Percentiles rank a stretch among this genome's conserved stretches.
Evolutionary conservation across 495 filamentous ascomycete genomes (phyloP).

Genomic region (Lepraria neglecta): DNA sequence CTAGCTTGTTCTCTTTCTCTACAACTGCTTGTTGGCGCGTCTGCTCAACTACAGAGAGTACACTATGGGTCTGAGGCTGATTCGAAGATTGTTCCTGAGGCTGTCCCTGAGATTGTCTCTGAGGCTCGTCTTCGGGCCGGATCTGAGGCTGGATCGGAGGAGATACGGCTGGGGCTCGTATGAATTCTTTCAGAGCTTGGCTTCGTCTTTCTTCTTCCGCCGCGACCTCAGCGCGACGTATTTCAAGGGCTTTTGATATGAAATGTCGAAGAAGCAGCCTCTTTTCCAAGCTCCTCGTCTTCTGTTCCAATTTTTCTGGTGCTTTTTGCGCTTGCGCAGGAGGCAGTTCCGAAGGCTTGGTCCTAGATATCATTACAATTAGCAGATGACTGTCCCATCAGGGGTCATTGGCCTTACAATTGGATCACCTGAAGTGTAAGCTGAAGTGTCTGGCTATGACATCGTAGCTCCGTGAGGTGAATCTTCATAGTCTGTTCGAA

Average conservation of each 20-base stretch:
- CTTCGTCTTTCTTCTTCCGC: background rate
- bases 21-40: conserved; percentile 14
- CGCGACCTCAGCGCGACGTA: conserved; percentile 10
- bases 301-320: conserved; percentile 5
- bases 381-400: background rate
- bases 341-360: background rate
- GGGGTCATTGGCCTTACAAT: background rate
- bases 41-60: conserved; percentile 12
- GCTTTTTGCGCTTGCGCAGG: background rate
- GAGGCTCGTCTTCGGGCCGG: background rate
- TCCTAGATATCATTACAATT: background rate
- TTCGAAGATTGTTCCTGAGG: background rate
- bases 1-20: background rate
- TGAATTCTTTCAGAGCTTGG: background rate
- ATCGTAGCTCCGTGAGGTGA: conserved; percentile 13
- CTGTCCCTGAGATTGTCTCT: too few species aligned
- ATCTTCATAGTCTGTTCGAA: conserved; percentile 14
- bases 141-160: background rate
- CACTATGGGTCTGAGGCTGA: background rate
- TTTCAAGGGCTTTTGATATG: conserved; percentile 14
- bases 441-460: conserved; percentile 15
- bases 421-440: conserved; percentile 14
- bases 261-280: conserved; percentile 14
- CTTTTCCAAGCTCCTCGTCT: conserved; percentile 12
- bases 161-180: background rate